Base-by-base conservation (phyloP, 371 early-diverging fungal species). In the Lichtheimia ornata region DNA sequence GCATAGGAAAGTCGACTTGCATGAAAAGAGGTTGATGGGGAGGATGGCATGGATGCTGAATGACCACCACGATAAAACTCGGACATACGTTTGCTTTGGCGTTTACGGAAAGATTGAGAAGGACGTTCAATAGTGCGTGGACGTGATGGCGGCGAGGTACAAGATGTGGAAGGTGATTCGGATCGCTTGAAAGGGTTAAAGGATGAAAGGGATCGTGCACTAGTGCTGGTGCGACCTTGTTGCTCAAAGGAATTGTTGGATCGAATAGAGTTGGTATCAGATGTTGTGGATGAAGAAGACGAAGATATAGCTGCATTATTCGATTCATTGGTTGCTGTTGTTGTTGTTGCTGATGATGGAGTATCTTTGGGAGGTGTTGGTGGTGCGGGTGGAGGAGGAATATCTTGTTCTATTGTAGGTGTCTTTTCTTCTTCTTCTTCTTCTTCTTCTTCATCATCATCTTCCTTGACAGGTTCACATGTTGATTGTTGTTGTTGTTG, bases 11-110 rank as follows among this genome's bases (percentile, higher is more conserved):
- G 40, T 27, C 60, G 47, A n/a, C 18, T n/a, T 4, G 43, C 35
- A 35, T 25, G 51, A 40, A 55, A 52, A 17, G 58, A 27, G 30
- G 56, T 25, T 4, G 56, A 63, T 9, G 63, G 63, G 0, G 63
- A 56, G 3, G 60, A 50, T 35, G 60, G 49, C 35, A 43, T 45
- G 14, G 59, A 35, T 9, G 35, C 40, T 9, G 35, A 35, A 35
- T 35, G 35, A 25, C 59, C 63, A 25, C 28, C 43, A 12, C 60
- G 59, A 52, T 58, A 60, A 20, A 63, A 57, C 35, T 59, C 61
- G 11, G 69, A 68, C 64, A 68, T 68, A 13, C 69, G 69, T 44
- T 61, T 68, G 53, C 61, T 68, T 47, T 68, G 69, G 0, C 69
- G 69, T 30, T 68, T 64, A 13, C 69, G 60, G n/a, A 56, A 68